Evolutionary conservation across 805 yeast genomes (phyloP), one percentile per base, ranked within the genome.

Genomic region (Candida xyloterini): DNA sequence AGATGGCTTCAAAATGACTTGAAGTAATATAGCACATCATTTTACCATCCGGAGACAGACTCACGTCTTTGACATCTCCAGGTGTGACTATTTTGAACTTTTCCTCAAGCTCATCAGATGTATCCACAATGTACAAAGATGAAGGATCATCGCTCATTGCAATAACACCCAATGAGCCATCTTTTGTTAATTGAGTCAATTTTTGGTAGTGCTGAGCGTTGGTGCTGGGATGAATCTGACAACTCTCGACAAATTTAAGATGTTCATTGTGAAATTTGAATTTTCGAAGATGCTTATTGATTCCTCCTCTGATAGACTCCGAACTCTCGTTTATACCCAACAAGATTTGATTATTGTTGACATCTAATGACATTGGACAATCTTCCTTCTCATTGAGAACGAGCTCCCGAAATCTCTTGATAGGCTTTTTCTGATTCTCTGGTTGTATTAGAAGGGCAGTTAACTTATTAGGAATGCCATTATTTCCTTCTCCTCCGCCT

Each of bases 401-500:
- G 49, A 80, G 70, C 53, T 85, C 93, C 42, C 88, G 65, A 52
- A 71, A 79, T 47, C 79, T 69, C 51, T 78, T 82, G 39, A 83
- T 62, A 10, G 65, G 64, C 59, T 60, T 60, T 35, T 70, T 68
- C 59, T 62, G 57, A 40, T 71, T 70, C 24, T 68, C 68, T 38
- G 82, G 78, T 52, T 78, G 74, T 32, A 84, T 68, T 33, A 74
- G 63, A 29, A 84, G 59, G 2, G 83, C 82, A 4, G 89, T 78
- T 46, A 91, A 66, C 58, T 84, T 87, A 62, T 91, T 91, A 28
- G 90, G 84, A 40, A 88, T 79, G 22, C 95, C 96, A 54, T 87
- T 83, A 55, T 80, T 81, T 8, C 95, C 95, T 59, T 87, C 95
- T 18, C 97, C 98, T 22, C 97, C 97, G 31, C 99, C 99, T 29